Conservation (phyloP, 1,284 basidiomycete genomes). For the Trichosporon ovoides region DNA sequence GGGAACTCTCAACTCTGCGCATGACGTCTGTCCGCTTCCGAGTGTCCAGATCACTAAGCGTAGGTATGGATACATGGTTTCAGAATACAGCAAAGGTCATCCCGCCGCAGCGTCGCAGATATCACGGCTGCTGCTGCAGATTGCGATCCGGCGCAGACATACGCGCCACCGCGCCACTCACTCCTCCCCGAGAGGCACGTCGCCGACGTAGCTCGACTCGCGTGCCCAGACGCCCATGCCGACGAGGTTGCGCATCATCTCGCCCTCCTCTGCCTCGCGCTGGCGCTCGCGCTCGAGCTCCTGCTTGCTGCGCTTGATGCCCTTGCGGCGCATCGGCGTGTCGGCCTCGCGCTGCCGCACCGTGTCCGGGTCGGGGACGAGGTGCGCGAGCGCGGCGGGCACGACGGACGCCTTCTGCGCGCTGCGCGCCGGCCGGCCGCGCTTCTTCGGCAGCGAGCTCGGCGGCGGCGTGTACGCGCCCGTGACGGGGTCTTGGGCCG, state of each 20-base stretch:
- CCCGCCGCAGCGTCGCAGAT: no score
- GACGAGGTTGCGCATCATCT: conserved; percentile 24
- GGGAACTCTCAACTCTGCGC: no score
- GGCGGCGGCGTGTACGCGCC: conserved; percentile 12
- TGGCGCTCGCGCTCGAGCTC: conserved; percentile 24
- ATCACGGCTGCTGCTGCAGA: no score
- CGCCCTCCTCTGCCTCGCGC: conserved; percentile 22
- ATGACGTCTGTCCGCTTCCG: no score
- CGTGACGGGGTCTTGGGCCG: neutral
- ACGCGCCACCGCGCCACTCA: neutral
- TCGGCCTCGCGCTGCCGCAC: conserved; percentile 15
- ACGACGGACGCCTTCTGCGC: conserved; percentile 15
- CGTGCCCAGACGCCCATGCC: conserved; percentile 20
- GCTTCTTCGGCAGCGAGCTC: conserved; percentile 18
- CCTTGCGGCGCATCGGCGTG: conserved; percentile 25
- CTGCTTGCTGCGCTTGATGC: conserved; percentile 23
- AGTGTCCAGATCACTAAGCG: no score
- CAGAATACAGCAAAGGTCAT: no score
- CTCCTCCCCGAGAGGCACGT: neutral
- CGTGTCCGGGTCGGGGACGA: conserved; percentile 18
- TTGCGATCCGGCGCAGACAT: no score
- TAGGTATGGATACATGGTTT: no score
- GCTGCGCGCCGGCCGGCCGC: conserved; percentile 22
- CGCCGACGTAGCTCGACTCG: neutral
- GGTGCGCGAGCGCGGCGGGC: conserved; percentile 16